Evolutionary conservation across 352 stramenopile species (phyloP).

Genomic region (Pythium phragmitis): DNA sequence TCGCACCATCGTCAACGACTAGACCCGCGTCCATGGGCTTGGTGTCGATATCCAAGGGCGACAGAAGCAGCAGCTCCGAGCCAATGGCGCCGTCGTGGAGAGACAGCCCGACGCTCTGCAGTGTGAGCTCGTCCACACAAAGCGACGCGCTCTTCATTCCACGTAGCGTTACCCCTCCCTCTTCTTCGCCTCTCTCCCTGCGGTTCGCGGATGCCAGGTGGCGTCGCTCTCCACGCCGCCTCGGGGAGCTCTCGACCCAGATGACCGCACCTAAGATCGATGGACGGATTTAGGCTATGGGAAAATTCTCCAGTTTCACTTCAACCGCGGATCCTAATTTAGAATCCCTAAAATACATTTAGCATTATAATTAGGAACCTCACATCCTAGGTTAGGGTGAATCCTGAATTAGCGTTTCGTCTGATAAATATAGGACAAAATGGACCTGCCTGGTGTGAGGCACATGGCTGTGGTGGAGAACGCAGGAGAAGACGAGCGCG

Average conservation of each 20-base stretch:
- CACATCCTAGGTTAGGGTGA: not conserved
- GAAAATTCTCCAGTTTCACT: constrained; percentile 5
- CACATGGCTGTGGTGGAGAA: not conserved
- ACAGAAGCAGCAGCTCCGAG: constrained; percentile 19
- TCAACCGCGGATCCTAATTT: not conserved
- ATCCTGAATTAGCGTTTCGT: not conserved
- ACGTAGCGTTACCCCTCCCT: not conserved
- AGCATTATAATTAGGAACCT: not conserved
- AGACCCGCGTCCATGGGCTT: not conserved
- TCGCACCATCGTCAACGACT: constrained; percentile 6
- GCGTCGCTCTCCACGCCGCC: not conserved
- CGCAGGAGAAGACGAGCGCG: not conserved
- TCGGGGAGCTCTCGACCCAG: not conserved
- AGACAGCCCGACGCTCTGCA: constrained; percentile 17
- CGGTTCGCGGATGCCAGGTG: not conserved
- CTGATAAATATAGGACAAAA: not conserved
- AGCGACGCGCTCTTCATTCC: constrained; percentile 21
- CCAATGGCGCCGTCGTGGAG: not conserved
- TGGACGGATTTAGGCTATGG: not conserved
- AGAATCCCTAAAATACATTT: not conserved
- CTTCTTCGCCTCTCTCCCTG: constrained; percentile 2
- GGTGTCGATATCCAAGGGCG: not conserved
- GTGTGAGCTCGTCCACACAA: constrained; percentile 22
- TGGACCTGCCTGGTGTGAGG: not conserved
- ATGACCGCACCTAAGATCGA: constrained; percentile 8